Evolutionary conservation across 352 stramenopile species (phyloP).

Genomic region (Blastocystis sp.): DNA sequence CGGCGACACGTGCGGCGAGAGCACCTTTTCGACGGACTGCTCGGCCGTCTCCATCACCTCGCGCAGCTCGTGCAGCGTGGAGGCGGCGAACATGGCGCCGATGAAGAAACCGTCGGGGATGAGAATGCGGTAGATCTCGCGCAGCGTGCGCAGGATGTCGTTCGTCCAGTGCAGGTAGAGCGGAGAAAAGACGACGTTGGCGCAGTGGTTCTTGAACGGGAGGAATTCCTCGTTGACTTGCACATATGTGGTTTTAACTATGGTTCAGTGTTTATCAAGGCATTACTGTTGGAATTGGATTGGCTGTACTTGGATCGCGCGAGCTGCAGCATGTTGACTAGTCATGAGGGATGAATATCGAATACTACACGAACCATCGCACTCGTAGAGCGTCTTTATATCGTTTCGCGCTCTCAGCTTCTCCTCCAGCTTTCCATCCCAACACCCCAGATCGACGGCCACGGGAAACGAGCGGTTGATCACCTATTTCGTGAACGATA

Average conservation of each 20-base stretch:
- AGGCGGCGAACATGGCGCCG: constrained; percentile 36
- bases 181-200: constrained; percentile 47
- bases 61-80: constrained; percentile 50
- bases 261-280: not conserved
- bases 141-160: constrained; percentile 42
- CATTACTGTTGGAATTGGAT: not conserved
- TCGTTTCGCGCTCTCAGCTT: not conserved
- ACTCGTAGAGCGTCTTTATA: constrained; percentile 62
- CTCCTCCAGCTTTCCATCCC: constrained; percentile 31
- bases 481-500: not conserved
- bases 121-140: constrained; percentile 56
- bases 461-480: constrained; percentile 67
- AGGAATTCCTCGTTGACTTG: constrained; percentile 69
- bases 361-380: constrained; percentile 44
- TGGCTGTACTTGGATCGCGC: not conserved
- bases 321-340: constrained; percentile 63
- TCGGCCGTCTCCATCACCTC: constrained; percentile 48
- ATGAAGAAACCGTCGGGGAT: constrained; percentile 62
- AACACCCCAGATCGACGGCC: constrained; percentile 61
- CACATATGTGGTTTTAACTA: constrained; percentile 40
- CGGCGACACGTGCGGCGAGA: constrained; percentile 41
- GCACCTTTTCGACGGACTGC: constrained; percentile 10
- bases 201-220: constrained; percentile 62
- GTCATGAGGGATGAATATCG: not conserved
- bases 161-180: constrained; percentile 67